Evolutionary conservation across 805 yeast genomes (phyloP).

Genomic region (Candida nanaspora): DNA sequence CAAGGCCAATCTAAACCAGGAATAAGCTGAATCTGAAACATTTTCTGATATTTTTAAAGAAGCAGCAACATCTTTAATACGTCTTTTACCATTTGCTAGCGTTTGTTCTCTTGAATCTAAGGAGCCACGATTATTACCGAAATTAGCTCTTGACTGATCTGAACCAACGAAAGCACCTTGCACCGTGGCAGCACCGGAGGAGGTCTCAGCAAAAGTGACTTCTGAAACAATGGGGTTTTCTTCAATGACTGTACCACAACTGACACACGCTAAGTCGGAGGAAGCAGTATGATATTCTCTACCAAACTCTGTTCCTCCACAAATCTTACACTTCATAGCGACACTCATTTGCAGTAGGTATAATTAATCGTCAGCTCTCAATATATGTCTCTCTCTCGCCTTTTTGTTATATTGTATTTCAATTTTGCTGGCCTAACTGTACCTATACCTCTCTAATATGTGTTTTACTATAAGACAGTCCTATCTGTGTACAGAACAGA

Average conservation of each 20-base stretch:
- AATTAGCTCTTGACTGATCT: constrained; percentile 71
- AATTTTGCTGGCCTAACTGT: too few relatives aligned
- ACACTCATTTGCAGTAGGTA: not conserved
- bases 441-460: too few relatives aligned
- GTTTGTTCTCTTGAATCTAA: constrained; percentile 89
- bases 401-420: too few relatives aligned
- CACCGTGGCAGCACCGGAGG: constrained; percentile 91
- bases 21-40: constrained; percentile 78
- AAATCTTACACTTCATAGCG: constrained; percentile 17
- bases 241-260: constrained; percentile 83
- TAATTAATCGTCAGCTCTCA: too few relatives aligned
- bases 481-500: too few relatives aligned
- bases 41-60: constrained; percentile 77
- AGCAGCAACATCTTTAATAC: constrained; percentile 72
- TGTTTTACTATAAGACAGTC: too few relatives aligned
- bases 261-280: constrained; percentile 70
- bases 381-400: too few relatives aligned
- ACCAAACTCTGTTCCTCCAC: constrained; percentile 47
- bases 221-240: constrained; percentile 95
- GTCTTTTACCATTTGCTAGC: constrained; percentile 70
- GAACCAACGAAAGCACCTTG: constrained; percentile 92
- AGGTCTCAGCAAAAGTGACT: constrained; percentile 86
- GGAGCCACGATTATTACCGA: constrained; percentile 65
- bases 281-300: constrained; percentile 53
- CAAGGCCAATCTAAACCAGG: constrained; percentile 85